Evolutionary conservation across 345 rosid genomes (phyloP).

Genomic region (Eucalyptus leucophloia): DNA sequence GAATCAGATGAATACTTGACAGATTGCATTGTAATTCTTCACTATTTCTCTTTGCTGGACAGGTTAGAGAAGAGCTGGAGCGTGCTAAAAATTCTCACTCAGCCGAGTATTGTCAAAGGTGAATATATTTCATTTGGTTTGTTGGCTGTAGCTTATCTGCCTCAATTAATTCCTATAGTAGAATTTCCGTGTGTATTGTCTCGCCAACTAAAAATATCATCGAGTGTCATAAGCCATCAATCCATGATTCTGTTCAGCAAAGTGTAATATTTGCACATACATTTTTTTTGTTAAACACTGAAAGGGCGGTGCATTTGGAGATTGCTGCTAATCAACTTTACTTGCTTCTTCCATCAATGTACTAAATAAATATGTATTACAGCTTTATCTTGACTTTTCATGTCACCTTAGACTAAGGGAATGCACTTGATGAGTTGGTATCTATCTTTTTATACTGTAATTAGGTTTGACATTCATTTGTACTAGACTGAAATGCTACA

Average conservation of each 20-base stretch:
- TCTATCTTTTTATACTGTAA: background rate
- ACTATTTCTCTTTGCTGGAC: background rate
- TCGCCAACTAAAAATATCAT: background rate
- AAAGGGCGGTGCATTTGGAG: background rate
- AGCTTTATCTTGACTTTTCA: background rate
- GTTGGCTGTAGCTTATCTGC: background rate
- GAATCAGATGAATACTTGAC: background rate
- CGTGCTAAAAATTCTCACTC: background rate
- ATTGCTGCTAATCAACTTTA: background rate
- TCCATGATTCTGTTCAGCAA: background rate
- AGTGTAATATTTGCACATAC: background rate
- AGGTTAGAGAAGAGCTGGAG: background rate
- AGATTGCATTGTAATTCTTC: background rate
- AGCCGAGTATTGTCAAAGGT: background rate
- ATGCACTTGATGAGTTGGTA: background rate
- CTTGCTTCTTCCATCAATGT: background rate
- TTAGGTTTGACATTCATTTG: background rate
- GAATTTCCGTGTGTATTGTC: background rate
- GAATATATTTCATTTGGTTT: background rate
- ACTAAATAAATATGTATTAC: background rate
- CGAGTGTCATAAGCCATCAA: background rate
- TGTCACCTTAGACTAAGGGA: background rate
- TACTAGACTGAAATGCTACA: background rate
- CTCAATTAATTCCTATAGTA: background rate
- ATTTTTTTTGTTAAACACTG: background rate